Conservation (phyloP, 768 basidiomycete species). For the Royoungia palumana region DNA sequence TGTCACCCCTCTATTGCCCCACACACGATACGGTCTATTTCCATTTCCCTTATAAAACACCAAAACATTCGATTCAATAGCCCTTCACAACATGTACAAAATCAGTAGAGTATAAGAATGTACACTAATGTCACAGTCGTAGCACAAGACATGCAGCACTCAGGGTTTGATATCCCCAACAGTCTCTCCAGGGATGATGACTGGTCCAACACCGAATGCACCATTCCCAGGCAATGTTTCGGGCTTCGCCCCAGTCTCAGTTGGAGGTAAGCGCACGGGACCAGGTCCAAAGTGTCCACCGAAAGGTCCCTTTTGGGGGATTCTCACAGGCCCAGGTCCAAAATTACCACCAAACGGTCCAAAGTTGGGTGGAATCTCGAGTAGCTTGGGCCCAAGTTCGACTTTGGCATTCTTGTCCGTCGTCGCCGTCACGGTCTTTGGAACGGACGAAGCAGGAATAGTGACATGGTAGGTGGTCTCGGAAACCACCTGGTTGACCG, state of each 20-base stretch:
- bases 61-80: background rate
- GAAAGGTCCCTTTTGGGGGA: slow-evolving; percentile 6
- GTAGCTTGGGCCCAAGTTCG: slow-evolving; percentile 19
- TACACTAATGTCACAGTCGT: background rate
- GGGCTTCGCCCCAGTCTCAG: slow-evolving; percentile 19
- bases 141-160: background rate
- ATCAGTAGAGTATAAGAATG: slow-evolving; percentile 1
- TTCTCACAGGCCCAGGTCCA: slow-evolving; percentile 23
- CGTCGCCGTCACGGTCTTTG: slow-evolving; percentile 6
- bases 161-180: slow-evolving; percentile 16
- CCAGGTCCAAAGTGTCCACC: slow-evolving; percentile 16
- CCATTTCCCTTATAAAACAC: background rate
- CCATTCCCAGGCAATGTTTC: slow-evolving; percentile 28
- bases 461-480: slow-evolving; percentile 24
- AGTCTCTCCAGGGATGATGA: slow-evolving; percentile 27
- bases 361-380: slow-evolving; percentile 7
- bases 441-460: slow-evolving; percentile 22
- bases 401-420: slow-evolving; percentile 7
- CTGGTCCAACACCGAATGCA: slow-evolving; percentile 27
- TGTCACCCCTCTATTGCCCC: background rate
- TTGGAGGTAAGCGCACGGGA: slow-evolving; percentile 16
- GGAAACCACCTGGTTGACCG: slow-evolving; percentile 34
- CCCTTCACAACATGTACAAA: slow-evolving; percentile 3
- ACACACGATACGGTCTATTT: background rate
- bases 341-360: slow-evolving; percentile 19